Conservation (phyloP, 768 basidiomycete genomes). For the Boletus barrowsii region DNA sequence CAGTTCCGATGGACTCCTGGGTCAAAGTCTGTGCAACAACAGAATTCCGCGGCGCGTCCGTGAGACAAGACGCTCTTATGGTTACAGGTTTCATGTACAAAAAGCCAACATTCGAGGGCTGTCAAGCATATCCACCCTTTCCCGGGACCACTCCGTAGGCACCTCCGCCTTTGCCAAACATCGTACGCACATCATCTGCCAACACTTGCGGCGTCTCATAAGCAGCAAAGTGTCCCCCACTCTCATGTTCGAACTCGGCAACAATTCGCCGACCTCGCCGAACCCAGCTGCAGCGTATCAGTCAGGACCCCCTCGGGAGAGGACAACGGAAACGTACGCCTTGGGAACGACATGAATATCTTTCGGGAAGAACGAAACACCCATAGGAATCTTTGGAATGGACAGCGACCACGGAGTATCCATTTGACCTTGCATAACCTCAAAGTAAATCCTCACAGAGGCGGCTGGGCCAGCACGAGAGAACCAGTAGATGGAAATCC, state of each 20-base stretch:
- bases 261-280: conserved; percentile 38
- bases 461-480: conserved; percentile 58
- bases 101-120: no score
- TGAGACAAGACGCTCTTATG: no score
- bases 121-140: conserved; percentile 39
- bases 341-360: conserved; percentile 38
- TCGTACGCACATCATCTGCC: conserved; percentile 48
- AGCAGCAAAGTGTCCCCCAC: conserved; percentile 60
- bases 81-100: neutral
- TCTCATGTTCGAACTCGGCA: conserved; percentile 45
- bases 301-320: neutral
- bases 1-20: neutral
- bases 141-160: conserved; percentile 47
- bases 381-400: conserved; percentile 38
- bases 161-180: conserved; percentile 53
- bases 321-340: conserved; percentile 31
- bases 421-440: conserved; percentile 24
- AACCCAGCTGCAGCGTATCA: conserved; percentile 38
- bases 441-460: conserved; percentile 56
- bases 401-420: neutral
- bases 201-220: conserved; percentile 48
- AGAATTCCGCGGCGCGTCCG: no score
- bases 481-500: conserved; percentile 58
- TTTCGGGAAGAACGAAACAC: conserved; percentile 50
- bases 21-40: neutral